These are phyloP conservation scores for Juglanconis sp. DNA, from an alignment of 2,329 filamentous ascomycete species.

Conservation along the genomic window DNA sequence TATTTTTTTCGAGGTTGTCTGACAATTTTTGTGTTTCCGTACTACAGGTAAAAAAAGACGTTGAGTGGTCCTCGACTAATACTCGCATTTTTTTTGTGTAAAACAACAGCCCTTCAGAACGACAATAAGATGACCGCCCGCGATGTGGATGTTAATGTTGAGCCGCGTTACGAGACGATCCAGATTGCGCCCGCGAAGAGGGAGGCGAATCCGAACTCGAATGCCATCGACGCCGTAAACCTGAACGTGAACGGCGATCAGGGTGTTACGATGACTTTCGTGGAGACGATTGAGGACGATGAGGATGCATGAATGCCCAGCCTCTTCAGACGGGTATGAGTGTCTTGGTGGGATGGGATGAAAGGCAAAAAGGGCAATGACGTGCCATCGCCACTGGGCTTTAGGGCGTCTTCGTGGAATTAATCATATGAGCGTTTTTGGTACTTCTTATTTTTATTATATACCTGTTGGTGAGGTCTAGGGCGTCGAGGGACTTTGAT, in stretches of 20 bases:
- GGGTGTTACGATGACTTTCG: slow-evolving; percentile 46
- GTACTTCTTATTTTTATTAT: no score
- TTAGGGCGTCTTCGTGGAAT: no score
- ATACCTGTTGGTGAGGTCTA: no score
- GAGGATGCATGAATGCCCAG: slow-evolving; percentile 14
- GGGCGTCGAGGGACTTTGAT: no score
- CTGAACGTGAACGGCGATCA: slow-evolving; percentile 41
- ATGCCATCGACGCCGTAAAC: slow-evolving; percentile 40
- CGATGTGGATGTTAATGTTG: slow-evolving; percentile 9
- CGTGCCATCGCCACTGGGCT: no score
- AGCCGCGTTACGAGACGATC: slow-evolving; percentile 13
- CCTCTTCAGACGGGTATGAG: not conserved
- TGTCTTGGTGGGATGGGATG: no score
- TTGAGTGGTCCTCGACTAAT: not conserved
- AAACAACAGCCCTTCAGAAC: slow-evolving; percentile 26
- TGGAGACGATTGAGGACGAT: slow-evolving; percentile 37
- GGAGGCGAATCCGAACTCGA: slow-evolving; percentile 13
- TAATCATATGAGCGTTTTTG: no score
- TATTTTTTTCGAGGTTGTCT: slow-evolving; percentile 1
- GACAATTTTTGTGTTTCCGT: not conserved
- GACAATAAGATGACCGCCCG: slow-evolving; percentile 19
- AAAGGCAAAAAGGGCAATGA: no score
- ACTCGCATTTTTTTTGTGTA: not conserved
- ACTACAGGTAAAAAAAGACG: not conserved
- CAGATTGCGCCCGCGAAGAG: slow-evolving; percentile 17